These are phyloP conservation scores for Physcomitrium patens DNA, from an alignment of 225 moss, liverwort and hornwort genomes.

Conservation along the genomic window DNA sequence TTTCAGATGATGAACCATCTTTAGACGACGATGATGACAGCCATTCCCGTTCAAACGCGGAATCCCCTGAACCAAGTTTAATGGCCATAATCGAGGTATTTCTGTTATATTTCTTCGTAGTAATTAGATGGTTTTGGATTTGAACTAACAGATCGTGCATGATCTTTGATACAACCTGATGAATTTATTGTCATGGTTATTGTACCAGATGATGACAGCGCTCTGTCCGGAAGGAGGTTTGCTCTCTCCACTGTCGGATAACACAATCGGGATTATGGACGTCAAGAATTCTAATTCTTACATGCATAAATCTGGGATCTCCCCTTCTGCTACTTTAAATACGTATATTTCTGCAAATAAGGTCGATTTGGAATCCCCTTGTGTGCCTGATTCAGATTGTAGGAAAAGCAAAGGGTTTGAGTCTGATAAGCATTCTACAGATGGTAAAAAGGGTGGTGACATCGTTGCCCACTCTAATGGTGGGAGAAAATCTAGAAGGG, in stretches of 20 bases:
- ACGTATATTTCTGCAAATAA: conserved; percentile 45
- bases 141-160: conserved; percentile 28
- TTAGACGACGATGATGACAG: conserved; percentile 72
- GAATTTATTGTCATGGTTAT: conserved; percentile 42
- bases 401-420: conserved; percentile 52
- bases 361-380: conserved; percentile 43
- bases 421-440: conserved; percentile 48
- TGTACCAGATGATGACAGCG: conserved; percentile 80
- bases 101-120: conserved; percentile 40
- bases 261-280: conserved; percentile 48
- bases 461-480: conserved; percentile 48
- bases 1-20: conserved; percentile 64
- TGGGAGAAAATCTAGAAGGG: conserved; percentile 62
- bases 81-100: conserved; percentile 76
- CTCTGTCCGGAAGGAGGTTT: conserved; percentile 66
- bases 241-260: conserved; percentile 69
- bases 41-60: conserved; percentile 71
- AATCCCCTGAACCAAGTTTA: conserved; percentile 84
- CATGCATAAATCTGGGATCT: conserved; percentile 45
- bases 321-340: conserved; percentile 35
- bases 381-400: conserved; percentile 37
- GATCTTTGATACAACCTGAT: conserved; percentile 42
- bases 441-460: conserved; percentile 48
- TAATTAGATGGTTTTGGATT: conserved; percentile 35
- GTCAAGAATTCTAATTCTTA: conserved; percentile 43